Evolutionary conservation across 768 basidiomycete genomes (phyloP).

Genomic region (Coprinopsis sp.): DNA sequence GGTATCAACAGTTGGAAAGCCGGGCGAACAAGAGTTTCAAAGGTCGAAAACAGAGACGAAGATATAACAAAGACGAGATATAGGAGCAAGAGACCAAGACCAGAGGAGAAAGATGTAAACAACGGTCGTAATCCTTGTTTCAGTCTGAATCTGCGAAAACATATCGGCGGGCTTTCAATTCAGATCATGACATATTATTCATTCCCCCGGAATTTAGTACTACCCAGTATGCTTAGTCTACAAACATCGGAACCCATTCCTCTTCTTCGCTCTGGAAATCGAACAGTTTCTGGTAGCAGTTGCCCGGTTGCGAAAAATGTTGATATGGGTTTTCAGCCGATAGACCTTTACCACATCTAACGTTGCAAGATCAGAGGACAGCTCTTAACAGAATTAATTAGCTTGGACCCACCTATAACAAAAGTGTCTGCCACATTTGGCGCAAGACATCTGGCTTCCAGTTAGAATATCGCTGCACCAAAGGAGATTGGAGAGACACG

Average conservation of each 20-base stretch:
- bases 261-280: slow-evolving; percentile 43
- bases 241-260: slow-evolving; percentile 43
- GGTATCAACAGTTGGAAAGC: slow-evolving; percentile 43
- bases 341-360: slow-evolving; percentile 62
- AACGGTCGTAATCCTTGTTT: slow-evolving; percentile 27
- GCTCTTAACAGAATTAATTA: too few relatives aligned
- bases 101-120: slow-evolving; percentile 15
- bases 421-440: slow-evolving; percentile 72
- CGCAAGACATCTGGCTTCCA: slow-evolving; percentile 63
- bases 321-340: slow-evolving; percentile 49
- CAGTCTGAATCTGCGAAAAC: slow-evolving; percentile 28
- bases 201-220: slow-evolving; percentile 13
- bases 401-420: too few relatives aligned
- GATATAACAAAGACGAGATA: slow-evolving; percentile 25
- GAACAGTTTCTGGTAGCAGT: slow-evolving; percentile 66
- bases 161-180: slow-evolving; percentile 38
- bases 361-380: too few relatives aligned
- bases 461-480: slow-evolving; percentile 8
- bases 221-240: slow-evolving; percentile 16
- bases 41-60: slow-evolving; percentile 28
- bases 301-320: slow-evolving; percentile 58
- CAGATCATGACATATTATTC: slow-evolving; percentile 24
- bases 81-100: slow-evolving; percentile 17
- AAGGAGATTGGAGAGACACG: slow-evolving; percentile 26
- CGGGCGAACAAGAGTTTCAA: slow-evolving; percentile 25